Conservation (phyloP, 768 basidiomycete species). For the Lactarius sanguifluus region DNA sequence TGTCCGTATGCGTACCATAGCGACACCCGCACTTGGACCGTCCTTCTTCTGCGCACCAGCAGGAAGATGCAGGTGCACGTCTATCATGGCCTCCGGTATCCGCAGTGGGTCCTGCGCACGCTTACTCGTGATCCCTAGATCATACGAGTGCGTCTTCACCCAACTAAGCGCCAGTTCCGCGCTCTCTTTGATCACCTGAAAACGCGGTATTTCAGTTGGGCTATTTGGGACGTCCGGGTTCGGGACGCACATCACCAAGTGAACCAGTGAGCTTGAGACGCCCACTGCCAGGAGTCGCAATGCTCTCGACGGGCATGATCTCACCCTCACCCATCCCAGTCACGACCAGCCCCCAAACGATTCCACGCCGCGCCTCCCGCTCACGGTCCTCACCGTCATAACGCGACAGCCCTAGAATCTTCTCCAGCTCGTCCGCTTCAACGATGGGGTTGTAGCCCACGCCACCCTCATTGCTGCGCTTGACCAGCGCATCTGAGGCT, state of each 20-base stretch:
- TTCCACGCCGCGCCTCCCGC: slow-evolving; percentile 66
- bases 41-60: slow-evolving; percentile 93
- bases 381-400: slow-evolving; percentile 82
- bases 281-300: slow-evolving; percentile 73
- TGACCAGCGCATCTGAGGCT: neutral
- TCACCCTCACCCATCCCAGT: slow-evolving; percentile 86
- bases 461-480: neutral
- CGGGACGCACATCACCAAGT: slow-evolving; percentile 63
- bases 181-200: slow-evolving; percentile 84
- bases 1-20: slow-evolving; percentile 57
- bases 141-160: slow-evolving; percentile 85
- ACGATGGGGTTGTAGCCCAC: slow-evolving; percentile 58
- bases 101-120: slow-evolving; percentile 74
- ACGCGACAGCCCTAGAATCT: slow-evolving; percentile 75
- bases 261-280: slow-evolving; percentile 77
- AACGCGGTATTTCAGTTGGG: neutral
- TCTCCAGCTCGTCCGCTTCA: slow-evolving; percentile 71
- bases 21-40: slow-evolving; percentile 87
- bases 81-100: slow-evolving; percentile 59
- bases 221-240: neutral
- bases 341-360: slow-evolving; percentile 90
- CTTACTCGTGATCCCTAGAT: slow-evolving; percentile 69
- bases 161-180: slow-evolving; percentile 89
- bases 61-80: slow-evolving; percentile 88
- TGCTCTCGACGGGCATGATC: slow-evolving; percentile 82